These are phyloP conservation scores for Globisporangium parvum DNA, from an alignment of 352 stramenopile species.

Conservation along the genomic window DNA sequence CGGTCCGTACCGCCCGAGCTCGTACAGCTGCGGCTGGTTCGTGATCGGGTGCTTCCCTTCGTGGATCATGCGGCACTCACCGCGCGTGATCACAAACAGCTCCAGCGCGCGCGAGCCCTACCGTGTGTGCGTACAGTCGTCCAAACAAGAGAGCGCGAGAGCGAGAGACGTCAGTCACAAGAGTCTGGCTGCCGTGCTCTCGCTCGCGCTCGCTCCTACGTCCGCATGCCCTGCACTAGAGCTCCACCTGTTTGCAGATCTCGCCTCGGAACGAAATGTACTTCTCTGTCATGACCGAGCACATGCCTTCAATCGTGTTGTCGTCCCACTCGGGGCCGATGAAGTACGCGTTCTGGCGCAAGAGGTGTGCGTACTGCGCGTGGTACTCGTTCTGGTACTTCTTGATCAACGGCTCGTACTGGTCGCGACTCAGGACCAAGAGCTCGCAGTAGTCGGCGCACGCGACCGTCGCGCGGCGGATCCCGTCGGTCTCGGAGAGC, in stretches of 20 bases:
- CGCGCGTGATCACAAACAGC: conserved; percentile 68
- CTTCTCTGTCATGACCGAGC: conserved; percentile 80
- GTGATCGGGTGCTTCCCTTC: conserved; percentile 76
- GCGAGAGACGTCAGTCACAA: no score
- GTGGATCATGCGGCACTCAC: conserved; percentile 69
- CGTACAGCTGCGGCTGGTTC: conserved; percentile 47
- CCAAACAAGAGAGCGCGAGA: no score
- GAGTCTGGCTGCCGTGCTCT: background rate
- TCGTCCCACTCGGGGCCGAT: conserved; percentile 73
- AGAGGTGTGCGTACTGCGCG: conserved; percentile 69
- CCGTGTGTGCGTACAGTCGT: no score
- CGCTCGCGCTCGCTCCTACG: background rate
- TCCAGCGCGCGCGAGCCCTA: conserved; percentile 67
- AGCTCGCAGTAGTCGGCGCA: conserved; percentile 73
- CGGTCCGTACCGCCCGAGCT: conserved; percentile 61
- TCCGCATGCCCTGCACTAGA: background rate
- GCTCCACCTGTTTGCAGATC: conserved; percentile 67
- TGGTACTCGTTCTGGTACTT: conserved; percentile 85
- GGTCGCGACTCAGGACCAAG: conserved; percentile 65
- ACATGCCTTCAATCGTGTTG: conserved; percentile 82
- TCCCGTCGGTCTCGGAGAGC: conserved; percentile 53
- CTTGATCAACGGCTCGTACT: conserved; percentile 78
- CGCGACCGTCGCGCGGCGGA: conserved; percentile 64
- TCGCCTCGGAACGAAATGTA: conserved; percentile 62
- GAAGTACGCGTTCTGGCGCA: conserved; percentile 75